phyloP scores from a whole-genome alignment of 1,139 yeast species.

The Groenewaldozyma auringiensis region DNA sequence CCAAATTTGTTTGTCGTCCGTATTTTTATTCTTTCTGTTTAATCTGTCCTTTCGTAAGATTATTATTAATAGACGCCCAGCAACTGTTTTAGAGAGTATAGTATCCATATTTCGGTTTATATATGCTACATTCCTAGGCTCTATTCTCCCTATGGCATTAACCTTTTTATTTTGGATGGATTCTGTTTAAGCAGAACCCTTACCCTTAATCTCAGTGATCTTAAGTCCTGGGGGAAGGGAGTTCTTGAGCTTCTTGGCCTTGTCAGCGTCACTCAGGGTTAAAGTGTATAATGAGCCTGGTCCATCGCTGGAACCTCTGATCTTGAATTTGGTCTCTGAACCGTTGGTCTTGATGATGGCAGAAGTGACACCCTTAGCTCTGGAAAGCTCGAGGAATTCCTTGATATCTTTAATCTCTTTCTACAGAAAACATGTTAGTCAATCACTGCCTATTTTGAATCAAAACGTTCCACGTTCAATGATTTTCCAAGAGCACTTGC shows the following conservation, averaged over 20 bases:
- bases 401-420: constrained; percentile 90
- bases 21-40: constrained; percentile 7
- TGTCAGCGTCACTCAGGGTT: constrained; percentile 91
- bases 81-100: background rate
- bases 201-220: constrained; percentile 39
- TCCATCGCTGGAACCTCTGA: constrained; percentile 63
- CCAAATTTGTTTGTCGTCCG: background rate
- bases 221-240: constrained; percentile 94
- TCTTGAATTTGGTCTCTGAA: constrained; percentile 97
- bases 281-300: constrained; percentile 83
- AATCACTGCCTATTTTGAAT: constrained; percentile 1
- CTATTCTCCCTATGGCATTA: no score
- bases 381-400: constrained; percentile 95
- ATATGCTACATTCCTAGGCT: background rate
- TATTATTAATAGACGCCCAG: no score
- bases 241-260: constrained; percentile 97
- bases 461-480: background rate
- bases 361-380: constrained; percentile 89
- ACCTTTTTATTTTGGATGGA: no score
- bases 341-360: constrained; percentile 64
- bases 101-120: background rate
- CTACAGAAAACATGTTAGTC: constrained; percentile 9
- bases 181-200: constrained; percentile 9
- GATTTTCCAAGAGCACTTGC: background rate
- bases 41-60: no score